Conservation (phyloP, 768 basidiomycete genomes). For the Boletus reticuloceps region DNA sequence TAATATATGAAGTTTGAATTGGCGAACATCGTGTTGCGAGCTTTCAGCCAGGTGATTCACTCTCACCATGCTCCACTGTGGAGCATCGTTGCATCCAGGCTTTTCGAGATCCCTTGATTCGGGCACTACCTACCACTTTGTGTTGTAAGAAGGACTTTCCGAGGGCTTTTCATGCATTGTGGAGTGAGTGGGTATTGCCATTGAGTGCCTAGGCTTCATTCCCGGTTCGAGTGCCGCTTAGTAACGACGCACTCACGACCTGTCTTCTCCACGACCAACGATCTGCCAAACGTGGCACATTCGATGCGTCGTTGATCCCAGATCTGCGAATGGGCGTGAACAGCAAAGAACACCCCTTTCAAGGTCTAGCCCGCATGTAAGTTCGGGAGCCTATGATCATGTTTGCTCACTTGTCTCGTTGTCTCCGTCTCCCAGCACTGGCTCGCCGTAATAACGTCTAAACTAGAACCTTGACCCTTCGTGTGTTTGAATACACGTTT, state of each 20-base stretch:
- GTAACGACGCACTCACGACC: not conserved
- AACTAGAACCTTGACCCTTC: not conserved
- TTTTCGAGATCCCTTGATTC: not conserved
- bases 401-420: not conserved
- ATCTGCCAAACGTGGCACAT: constrained; percentile 3
- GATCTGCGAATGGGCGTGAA: constrained; percentile 1
- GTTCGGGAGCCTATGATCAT: not conserved
- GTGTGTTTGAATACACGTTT: not conserved
- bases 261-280: constrained; percentile 6
- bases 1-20: constrained; percentile 6
- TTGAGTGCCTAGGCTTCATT: not conserved
- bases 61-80: not conserved
- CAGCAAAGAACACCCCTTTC: not conserved
- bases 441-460: not conserved
- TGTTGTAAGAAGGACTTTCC: not conserved
- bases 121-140: not conserved
- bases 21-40: not conserved
- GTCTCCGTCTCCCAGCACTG: not conserved
- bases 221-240: not conserved
- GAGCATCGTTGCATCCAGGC: not conserved
- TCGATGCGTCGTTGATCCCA: constrained; percentile 1
- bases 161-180: constrained; percentile 5
- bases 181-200: constrained; percentile 18
- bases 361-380: not conserved
- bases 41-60: constrained; percentile 7